Base-by-base conservation (phyloP, 2,329 filamentous ascomycete genomes). In the Ophiostoma tasmaniense region DNA sequence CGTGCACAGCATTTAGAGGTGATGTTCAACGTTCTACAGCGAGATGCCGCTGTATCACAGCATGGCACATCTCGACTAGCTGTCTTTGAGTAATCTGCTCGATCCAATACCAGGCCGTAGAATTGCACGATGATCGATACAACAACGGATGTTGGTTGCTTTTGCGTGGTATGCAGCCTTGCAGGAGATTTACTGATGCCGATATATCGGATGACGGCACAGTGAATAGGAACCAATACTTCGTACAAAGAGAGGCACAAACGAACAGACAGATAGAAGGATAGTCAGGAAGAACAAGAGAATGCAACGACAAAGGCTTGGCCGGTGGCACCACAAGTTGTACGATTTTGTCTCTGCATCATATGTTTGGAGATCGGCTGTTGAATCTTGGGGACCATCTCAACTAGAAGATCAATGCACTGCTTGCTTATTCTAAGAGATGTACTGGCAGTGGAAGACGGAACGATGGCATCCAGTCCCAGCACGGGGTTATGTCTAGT, bases 331-430 rank as follows among this genome's bases (percentile, higher is more conserved):
- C 67, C 69, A 66, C 67, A 55, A 37, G 64, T 61, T 61, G 68
- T 37, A 67, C 30, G 68, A 69, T 69, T 37, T n/a, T n/a, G 37
- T 33, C 22, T n/a, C 6, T 39, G 50, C 68, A 69, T 69, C 50
- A 25, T 55, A 50, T 67, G 64, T 69, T 67, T 69, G 17, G 65
- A 64, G 68, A 69, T 67, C 65, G 59, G 55, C 68, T 61, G 25
- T 61, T 61, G 13, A 30, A 61, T 30, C 10, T 61, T n/a, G 55
- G 22, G 13, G 14, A 17, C n/a, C 25, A 64, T 64, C 33, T 37
- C 8, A 35, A 22, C 33, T n/a, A 64, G 33, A 55, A 55, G 50
- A 28, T 55, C 50, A 22, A 55, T 55, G 33, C 33, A 33, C 5
- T 4, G 33, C 33, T 4, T 33, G 33, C 8, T 33, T 6, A 33